Percentiles rank a stretch among this genome's conserved stretches.
Evolutionary conservation across 345 rosid genomes (phyloP).

Genomic region (Pistacia vera): DNA sequence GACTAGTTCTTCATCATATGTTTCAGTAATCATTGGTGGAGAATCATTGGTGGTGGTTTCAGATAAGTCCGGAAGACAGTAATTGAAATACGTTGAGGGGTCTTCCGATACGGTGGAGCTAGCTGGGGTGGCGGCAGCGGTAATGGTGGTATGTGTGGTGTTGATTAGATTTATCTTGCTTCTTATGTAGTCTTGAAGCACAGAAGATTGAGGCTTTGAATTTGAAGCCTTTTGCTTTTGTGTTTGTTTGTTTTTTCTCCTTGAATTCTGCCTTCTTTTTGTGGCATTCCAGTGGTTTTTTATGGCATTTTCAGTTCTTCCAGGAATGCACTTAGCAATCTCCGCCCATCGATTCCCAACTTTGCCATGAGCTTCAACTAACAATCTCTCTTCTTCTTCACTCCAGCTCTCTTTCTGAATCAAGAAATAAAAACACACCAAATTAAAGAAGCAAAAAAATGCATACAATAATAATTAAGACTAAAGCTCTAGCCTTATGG

Average conservation of each 20-base stretch:
- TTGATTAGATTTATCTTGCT: slow-evolving; percentile 37
- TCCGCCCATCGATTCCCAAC: slow-evolving; percentile 96
- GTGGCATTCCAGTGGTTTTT: slow-evolving; percentile 99
- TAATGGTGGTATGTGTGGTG: slow-evolving; percentile 12
- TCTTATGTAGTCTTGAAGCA: slow-evolving; percentile 84
- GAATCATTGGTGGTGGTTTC: slow-evolving; percentile 31
- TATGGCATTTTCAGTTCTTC: slow-evolving; percentile 87
- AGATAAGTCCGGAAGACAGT: slow-evolving; percentile 42
- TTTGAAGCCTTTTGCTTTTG: slow-evolving; percentile 21
- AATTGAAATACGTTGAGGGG: slow-evolving; percentile 26
- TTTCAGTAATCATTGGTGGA: slow-evolving; percentile 30
- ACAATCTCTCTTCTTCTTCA: slow-evolving; percentile 79
- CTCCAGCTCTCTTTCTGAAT: slow-evolving; percentile 89
- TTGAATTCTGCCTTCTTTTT: slow-evolving; percentile 75
- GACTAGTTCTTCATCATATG: slow-evolving; percentile 65
- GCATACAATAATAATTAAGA: too few relatives aligned
- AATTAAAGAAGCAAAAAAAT: too few relatives aligned
- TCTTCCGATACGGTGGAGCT: slow-evolving; percentile 38
- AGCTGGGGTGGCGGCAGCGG: slow-evolving; percentile 31
- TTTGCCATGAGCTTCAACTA: slow-evolving; percentile 72
- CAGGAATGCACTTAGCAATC: slow-evolving; percentile 81
- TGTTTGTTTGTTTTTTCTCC: slow-evolving; percentile 55
- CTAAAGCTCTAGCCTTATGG: not conserved
- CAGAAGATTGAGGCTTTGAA: slow-evolving; percentile 45
- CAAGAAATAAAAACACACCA: not conserved